A percentile compares a stretch with the other conserved stretches of the same genome.
Evolutionary conservation across 208 protist species (phyloP).

Genomic region (Leishmania major): DNA sequence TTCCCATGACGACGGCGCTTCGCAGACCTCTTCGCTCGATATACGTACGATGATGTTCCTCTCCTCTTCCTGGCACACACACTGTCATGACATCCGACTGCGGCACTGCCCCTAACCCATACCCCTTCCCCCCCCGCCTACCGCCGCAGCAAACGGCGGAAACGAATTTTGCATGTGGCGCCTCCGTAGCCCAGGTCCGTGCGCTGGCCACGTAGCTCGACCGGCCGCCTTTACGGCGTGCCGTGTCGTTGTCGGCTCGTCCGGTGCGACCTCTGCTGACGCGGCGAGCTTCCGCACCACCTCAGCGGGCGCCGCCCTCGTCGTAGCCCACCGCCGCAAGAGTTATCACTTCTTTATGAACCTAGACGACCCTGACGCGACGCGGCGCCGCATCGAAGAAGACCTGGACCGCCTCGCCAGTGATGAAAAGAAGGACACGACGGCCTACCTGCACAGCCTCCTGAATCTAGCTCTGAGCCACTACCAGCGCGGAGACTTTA

Average conservation of each 20-base stretch:
- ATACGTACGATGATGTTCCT: not conserved
- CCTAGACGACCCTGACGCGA: constrained; percentile 74
- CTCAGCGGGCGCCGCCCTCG: not conserved
- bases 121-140: not conserved
- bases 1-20: not conserved
- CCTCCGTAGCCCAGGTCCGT: not conserved
- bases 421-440: constrained; percentile 51
- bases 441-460: constrained; percentile 67
- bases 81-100: not conserved
- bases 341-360: constrained; percentile 85
- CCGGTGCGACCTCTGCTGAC: no score
- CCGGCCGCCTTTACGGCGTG: constrained; percentile 8
- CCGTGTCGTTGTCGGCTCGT: constrained; percentile 1
- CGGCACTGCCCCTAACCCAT: not conserved
- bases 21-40: not conserved
- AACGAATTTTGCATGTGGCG: not conserved
- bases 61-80: not conserved
- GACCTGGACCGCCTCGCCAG: constrained; percentile 50
- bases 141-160: not conserved
- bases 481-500: constrained; percentile 68
- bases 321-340: constrained; percentile 27
- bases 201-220: not conserved
- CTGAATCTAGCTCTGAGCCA: constrained; percentile 75
- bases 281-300: not conserved
- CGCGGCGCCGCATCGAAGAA: constrained; percentile 64